Conservation (phyloP, 257 asterid genomes). For the Solanum dulcamara region DNA sequence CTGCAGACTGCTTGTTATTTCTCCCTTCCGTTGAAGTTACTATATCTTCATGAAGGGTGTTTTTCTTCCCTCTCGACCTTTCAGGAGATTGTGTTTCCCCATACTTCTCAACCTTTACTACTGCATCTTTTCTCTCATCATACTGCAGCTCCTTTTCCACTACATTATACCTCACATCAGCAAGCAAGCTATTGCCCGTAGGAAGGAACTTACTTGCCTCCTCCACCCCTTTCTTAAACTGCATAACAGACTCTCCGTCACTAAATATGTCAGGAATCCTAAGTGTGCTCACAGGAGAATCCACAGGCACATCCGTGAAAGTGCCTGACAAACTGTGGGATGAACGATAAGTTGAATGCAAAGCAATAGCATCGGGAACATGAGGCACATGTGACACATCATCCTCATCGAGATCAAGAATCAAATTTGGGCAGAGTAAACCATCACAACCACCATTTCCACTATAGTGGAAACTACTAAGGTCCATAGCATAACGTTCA, state of each 20-base stretch:
- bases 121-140: not conserved
- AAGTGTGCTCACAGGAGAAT: constrained; percentile 46
- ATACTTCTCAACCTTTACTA: constrained; percentile 17
- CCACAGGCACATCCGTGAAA: constrained; percentile 22
- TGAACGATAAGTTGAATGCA: constrained; percentile 21
- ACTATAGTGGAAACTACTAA: no score
- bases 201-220: constrained; percentile 68
- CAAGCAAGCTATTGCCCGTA: constrained; percentile 15
- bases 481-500: constrained; percentile 13
- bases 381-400: not conserved
- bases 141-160: constrained; percentile 10
- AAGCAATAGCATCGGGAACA: constrained; percentile 7
- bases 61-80: constrained; percentile 55
- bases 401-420: constrained; percentile 1
- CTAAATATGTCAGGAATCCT: constrained; percentile 27
- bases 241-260: constrained; percentile 37
- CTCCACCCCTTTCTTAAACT: constrained; percentile 51
- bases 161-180: constrained; percentile 7
- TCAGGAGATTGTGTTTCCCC: constrained; percentile 8
- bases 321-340: constrained; percentile 35
- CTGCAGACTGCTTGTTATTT: not conserved
- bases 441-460: constrained; percentile 1
- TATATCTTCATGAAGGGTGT: constrained; percentile 23
- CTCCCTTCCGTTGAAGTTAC: constrained; percentile 7
- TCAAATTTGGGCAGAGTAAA: constrained; percentile 28